Base-by-base conservation (phyloP, 176 grass and related monocot species). In the Avena insularis region DNA sequence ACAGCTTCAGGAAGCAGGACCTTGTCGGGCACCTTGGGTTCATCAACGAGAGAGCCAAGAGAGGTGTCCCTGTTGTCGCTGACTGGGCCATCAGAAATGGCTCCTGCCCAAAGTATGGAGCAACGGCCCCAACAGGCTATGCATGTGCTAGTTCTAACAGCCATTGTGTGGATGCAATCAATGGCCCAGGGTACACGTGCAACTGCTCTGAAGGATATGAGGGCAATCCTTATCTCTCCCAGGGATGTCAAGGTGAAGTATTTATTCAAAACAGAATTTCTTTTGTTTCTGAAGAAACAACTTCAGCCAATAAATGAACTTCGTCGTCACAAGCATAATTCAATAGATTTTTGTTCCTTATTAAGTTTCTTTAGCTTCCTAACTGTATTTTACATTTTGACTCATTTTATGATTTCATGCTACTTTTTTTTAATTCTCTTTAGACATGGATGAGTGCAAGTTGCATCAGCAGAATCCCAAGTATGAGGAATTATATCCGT, bases 151-250 rank as follows among this genome's bases (percentile, higher is more conserved):
- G 82, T 36, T 27, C 53, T 46, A 85, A 88, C 77, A 88, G 86
- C 51, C 35, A 77, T 12, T 87, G 84, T 33, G 31, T 12, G 50
- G 12, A 5, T 0, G 50, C 84, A 20, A 84, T 1, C 29, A 89
- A 75, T 77, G 86, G 86, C 31, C 50, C 49, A 3, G 91, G 91
- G 3, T 89, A 89, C 57, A 6, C 71, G 4, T 92, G 91, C 67
- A 55, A 63, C 15, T 92, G 87, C 54, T 87, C 67, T 31, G 14
- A 68, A 35, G 87, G 91, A 11, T 84, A 89, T 0, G 15, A 77
- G 45, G 87, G 87, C 7, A 84, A 89, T 23, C 87, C 87, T 72
- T 89, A 89, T 54, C 56, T 88, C 36, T 19, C 23, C 9, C 6
- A 60, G 8, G 87, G 87, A 9, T 89, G 87, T 48, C 75, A 84